Percentiles rank a stretch among this genome's conserved stretches.
These are phyloP conservation scores for Termitomyces sp. DNA, from an alignment of 768 basidiomycete genomes.

Conservation along the genomic window DNA sequence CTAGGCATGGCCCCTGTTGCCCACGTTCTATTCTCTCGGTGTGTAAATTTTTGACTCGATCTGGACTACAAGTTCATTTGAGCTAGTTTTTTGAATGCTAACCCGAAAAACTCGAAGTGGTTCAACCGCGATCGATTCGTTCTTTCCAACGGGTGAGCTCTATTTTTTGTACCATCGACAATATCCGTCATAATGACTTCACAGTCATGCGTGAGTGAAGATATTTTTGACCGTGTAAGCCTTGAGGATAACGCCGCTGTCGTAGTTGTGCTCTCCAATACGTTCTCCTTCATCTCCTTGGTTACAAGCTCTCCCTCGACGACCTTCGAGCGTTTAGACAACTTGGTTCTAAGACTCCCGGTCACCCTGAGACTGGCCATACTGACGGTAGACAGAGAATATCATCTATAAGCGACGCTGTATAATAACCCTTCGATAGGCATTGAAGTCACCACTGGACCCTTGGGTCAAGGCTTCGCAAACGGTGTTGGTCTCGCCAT, in stretches of 20 bases:
- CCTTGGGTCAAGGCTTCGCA: conserved; percentile 91
- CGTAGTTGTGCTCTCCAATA: conserved; percentile 90
- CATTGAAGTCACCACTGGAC: conserved; percentile 92
- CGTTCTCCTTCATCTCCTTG: conserved; percentile 84
- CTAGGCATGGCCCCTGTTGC: conserved; percentile 90
- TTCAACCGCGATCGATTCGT: conserved; percentile 97
- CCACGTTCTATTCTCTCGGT: conserved; percentile 79
- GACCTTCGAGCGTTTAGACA: conserved; percentile 95
- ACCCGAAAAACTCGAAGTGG: conserved; percentile 88
- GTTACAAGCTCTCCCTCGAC: conserved; percentile 88
- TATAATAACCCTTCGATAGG: conserved; percentile 29
- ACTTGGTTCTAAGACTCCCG: conserved; percentile 84
- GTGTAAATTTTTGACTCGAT: conserved; percentile 5
- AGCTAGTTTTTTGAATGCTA: conserved; percentile 76
- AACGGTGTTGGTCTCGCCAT: conserved; percentile 94
- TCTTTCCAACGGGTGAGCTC: conserved; percentile 84
- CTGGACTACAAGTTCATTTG: background rate
- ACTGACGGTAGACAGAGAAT: conserved; percentile 35
- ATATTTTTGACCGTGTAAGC: background rate
- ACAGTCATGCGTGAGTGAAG: conserved; percentile 68
- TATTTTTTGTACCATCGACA: background rate
- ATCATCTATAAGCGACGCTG: background rate
- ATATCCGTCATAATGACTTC: conserved; percentile 12
- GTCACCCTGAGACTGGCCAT: conserved; percentile 79
- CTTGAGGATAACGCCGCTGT: background rate